Conservation (phyloP, 352 stramenopile species). For the Globisporangium parvum region DNA sequence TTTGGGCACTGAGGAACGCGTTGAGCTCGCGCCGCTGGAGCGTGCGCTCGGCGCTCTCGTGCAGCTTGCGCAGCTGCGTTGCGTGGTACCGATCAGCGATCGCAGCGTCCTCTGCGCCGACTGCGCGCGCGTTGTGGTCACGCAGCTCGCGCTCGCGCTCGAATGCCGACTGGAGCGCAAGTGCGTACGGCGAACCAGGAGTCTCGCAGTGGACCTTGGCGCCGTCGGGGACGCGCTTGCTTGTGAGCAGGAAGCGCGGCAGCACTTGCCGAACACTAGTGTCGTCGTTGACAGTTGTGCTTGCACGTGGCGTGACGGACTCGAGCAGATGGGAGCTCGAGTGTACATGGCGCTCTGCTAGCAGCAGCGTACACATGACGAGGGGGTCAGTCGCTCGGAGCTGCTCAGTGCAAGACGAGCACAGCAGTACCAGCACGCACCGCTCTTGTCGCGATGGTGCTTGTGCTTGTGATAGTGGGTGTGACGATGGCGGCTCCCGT, state of each 20-base stretch:
- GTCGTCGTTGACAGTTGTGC: not conserved
- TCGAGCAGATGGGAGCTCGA: not conserved
- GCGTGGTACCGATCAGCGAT: conserved; percentile 20
- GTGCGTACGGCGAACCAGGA: conserved; percentile 15
- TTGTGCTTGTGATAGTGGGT: not conserved
- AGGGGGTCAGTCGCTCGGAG: no score
- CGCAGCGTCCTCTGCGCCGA: conserved; percentile 13
- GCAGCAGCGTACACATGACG: no score
- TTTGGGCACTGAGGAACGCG: conserved; percentile 42
- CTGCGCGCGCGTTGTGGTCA: conserved; percentile 5
- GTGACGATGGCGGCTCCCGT: not conserved
- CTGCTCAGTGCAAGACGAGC: not conserved
- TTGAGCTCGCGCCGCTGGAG: conserved; percentile 41
- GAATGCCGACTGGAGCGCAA: conserved; percentile 26
- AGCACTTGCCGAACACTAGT: conserved; percentile 20
- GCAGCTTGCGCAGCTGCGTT: conserved; percentile 34
- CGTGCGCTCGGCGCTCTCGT: conserved; percentile 31
- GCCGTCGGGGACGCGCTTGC: conserved; percentile 13
- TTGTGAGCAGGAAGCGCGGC: conserved; percentile 45
- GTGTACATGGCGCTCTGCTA: not conserved
- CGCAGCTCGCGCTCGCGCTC: conserved; percentile 22
- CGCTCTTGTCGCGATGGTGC: not conserved
- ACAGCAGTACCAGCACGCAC: not conserved
- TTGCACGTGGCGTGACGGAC: not conserved
- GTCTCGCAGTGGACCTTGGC: conserved; percentile 9